Conservation (phyloP, 1,284 basidiomycete species). For the Irpex sp. region DNA sequence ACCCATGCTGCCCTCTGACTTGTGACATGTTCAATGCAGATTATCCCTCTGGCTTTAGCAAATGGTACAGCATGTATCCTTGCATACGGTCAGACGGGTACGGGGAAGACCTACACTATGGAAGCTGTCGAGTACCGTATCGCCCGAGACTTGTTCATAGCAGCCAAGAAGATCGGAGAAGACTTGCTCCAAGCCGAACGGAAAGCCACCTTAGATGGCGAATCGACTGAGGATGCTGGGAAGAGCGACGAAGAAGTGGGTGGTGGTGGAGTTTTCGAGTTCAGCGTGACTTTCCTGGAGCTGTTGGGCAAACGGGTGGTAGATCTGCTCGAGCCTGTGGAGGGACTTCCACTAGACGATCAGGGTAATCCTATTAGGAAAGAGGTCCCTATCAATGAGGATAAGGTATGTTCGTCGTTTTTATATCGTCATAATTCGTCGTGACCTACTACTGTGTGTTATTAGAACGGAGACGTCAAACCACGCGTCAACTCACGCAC, state of each 20-base stretch:
- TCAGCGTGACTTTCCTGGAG: slow-evolving; percentile 28
- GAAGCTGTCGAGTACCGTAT: slow-evolving; percentile 27
- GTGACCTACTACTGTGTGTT: background rate
- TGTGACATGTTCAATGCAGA: slow-evolving; percentile 12
- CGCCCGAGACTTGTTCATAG: slow-evolving; percentile 27
- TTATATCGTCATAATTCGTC: background rate
- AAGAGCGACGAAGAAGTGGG: background rate
- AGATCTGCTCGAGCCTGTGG: slow-evolving; percentile 17
- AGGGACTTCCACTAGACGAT: slow-evolving; percentile 16
- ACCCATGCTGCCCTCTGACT: background rate
- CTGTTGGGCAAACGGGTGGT: slow-evolving; percentile 21
- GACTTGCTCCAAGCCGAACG: slow-evolving; percentile 14
- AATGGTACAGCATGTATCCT: slow-evolving; percentile 30
- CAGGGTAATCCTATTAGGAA: slow-evolving; percentile 22
- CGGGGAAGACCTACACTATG: slow-evolving; percentile 31
- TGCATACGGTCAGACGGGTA: slow-evolving; percentile 29
- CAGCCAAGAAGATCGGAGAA: slow-evolving; percentile 17
- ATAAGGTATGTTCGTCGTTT: slow-evolving; percentile 19
- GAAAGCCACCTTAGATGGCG: background rate
- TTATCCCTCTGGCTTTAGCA: slow-evolving; percentile 27
- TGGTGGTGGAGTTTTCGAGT: slow-evolving; percentile 23
- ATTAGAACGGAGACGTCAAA: slow-evolving; percentile 24
- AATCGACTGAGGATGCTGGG: slow-evolving; percentile 3
- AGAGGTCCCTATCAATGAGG: slow-evolving; percentile 25
- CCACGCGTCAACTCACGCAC: slow-evolving; percentile 14